Evolutionary conservation across 129 eudicot genomes (phyloP), one percentile per base, ranked within the genome.

Genomic region (Flaveria bidentis): DNA sequence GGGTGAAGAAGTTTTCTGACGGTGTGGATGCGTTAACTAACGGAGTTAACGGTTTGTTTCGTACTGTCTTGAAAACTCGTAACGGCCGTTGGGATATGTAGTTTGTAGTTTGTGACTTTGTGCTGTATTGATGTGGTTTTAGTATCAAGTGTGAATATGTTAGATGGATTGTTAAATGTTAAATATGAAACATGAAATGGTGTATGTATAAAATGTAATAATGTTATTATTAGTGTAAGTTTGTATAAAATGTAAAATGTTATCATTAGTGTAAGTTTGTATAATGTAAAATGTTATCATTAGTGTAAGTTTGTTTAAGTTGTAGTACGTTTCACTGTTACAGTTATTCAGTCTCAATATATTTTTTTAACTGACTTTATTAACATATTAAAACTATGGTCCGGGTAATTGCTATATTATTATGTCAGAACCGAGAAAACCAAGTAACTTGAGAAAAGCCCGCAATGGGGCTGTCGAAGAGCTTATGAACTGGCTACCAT

Each of bases 391-490:
- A 28, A 2, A 28, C 33, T 28, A 28, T 28, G 33, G 5, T 28
- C 33, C 33, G 33, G 33, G 33, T 28, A 28, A 28, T 28, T 28
- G 33, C 33, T 28, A 28, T 28, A 2, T 1, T 28, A 28, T 28
- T 28, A 87, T 60, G 73, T 89, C 93, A 69, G 96, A 82, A 69
- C 90, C 91, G 9, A 87, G 76, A 78, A 88, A 78, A 70, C 97
- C 99, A 45, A 94, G 84, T 69, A 94, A 64, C 25, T 82, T 81
- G 57, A 88, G 84, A 60, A 94, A 94, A 69, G 99, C 91, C 83
- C 87, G 97, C 78, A 94, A 62, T 73, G 99, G 97, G 83, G 93
- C 85, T 23, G 96, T 84, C 67, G 91, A 91, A 81, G 91, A 94
- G 80, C 83, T 82, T 46, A 96, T 91, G 84, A 94, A 91, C 44